Evolutionary conservation across 345 rosid genomes (phyloP).

Genomic region (Hibiscus syriacus): DNA sequence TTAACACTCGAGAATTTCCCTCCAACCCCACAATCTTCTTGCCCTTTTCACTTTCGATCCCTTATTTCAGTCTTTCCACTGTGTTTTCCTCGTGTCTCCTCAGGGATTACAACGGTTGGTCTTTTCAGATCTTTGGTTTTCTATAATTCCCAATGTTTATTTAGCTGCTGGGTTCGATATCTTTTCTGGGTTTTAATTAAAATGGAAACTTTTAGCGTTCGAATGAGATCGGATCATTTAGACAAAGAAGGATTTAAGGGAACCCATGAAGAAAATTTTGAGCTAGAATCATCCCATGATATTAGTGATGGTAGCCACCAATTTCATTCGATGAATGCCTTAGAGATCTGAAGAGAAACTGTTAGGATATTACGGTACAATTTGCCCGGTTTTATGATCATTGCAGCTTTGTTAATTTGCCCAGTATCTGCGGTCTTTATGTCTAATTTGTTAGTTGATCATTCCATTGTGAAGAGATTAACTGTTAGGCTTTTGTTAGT

Average conservation of each 20-base stretch:
- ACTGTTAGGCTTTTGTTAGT: conserved; percentile 46
- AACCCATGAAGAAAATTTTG: conserved; percentile 28
- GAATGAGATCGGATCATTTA: conserved; percentile 24
- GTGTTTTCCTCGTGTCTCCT: not conserved
- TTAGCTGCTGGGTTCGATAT: conserved; percentile 7
- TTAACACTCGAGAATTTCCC: not conserved
- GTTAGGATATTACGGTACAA: conserved; percentile 78
- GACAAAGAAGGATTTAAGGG: too few relatives aligned
- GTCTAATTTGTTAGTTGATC: conserved; percentile 67
- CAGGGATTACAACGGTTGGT: not conserved
- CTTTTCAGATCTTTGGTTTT: not conserved
- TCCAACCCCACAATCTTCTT: not conserved
- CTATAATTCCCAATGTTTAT: not conserved
- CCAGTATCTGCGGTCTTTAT: conserved; percentile 65
- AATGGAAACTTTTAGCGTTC: conserved; percentile 29
- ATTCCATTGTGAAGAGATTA: conserved; percentile 48
- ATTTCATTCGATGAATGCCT: conserved; percentile 64
- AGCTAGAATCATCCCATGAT: conserved; percentile 28
- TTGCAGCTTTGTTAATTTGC: too few relatives aligned
- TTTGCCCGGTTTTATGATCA: conserved; percentile 49
- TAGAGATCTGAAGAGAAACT: conserved; percentile 83
- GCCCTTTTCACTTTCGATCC: not conserved
- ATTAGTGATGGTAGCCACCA: conserved; percentile 17
- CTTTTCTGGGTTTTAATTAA: conserved; percentile 11
- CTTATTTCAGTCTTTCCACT: not conserved